Percentiles rank a stretch among this genome's conserved stretches.
These are phyloP conservation scores for Suhomyces kilbournensis DNA, from an alignment of 805 yeast genomes.

Conservation along the genomic window DNA sequence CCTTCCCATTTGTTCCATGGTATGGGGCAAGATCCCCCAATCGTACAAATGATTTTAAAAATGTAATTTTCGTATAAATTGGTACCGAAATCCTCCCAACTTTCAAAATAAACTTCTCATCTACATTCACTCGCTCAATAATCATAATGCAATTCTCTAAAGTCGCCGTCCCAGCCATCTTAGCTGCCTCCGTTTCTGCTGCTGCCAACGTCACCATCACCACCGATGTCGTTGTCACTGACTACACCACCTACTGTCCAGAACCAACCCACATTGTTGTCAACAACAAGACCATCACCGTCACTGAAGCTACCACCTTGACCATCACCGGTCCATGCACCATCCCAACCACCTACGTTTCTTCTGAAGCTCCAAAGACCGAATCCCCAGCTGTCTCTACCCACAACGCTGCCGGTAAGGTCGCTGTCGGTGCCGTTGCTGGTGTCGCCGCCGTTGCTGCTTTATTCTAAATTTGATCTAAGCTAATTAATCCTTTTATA, in stretches of 20 bases:
- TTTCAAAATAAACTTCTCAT: neutral
- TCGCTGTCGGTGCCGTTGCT: constrained; percentile 49
- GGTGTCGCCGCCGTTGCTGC: constrained; percentile 51
- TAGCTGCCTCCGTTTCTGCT: constrained; percentile 44
- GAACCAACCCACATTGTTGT: constrained; percentile 61
- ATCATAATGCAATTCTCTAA: constrained; percentile 35
- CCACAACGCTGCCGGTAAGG: constrained; percentile 36
- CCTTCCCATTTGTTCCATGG: neutral
- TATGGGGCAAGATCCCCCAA: neutral
- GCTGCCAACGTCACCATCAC: constrained; percentile 47
- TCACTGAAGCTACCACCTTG: constrained; percentile 74
- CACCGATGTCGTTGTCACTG: constrained; percentile 60
- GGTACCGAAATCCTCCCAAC: neutral
- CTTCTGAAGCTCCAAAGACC: constrained; percentile 16
- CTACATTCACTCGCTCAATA: constrained; percentile 19
- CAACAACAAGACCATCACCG: constrained; percentile 69
- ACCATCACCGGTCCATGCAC: constrained; percentile 90
- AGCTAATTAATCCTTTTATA: constrained; percentile 3
- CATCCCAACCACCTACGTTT: constrained; percentile 46
- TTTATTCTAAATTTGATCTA: constrained; percentile 35
- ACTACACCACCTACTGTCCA: constrained; percentile 82
- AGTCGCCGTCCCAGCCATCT: constrained; percentile 36
- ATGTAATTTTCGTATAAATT: constrained; percentile 4
- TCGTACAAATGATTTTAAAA: neutral
- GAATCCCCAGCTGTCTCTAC: constrained; percentile 22